A percentile compares a stretch with the other conserved stretches of the same genome.
phyloP scores from a whole-genome alignment of 1,284 basidiomycete species.

The Ceratobasidium sp. region DNA sequence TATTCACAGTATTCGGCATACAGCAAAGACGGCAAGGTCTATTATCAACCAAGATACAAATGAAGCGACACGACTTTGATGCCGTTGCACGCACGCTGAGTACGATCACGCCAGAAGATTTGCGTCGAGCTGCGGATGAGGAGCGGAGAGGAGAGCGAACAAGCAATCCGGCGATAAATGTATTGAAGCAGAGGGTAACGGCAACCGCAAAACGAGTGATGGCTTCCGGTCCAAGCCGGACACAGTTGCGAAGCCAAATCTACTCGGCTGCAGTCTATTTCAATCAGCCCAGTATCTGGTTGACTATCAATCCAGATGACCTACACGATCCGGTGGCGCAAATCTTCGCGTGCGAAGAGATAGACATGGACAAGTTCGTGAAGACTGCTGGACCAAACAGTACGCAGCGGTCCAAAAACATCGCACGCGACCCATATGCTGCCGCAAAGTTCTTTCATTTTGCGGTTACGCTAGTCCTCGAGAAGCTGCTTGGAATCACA shows the following conservation, averaged over 20 bases:
- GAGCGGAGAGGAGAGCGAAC: conserved; percentile 20
- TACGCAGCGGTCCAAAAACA: conserved; percentile 50
- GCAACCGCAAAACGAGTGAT: conserved; percentile 42
- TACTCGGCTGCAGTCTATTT: conserved; percentile 43
- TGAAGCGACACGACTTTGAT: conserved; percentile 41
- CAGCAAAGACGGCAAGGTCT: conserved; percentile 47
- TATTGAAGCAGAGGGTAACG: conserved; percentile 34
- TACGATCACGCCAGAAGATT: conserved; percentile 23
- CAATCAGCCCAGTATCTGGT: conserved; percentile 47
- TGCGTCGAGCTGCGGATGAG: conserved; percentile 42
- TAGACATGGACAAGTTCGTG: conserved; percentile 55
- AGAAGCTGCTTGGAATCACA: conserved; percentile 54
- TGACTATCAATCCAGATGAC: conserved; percentile 53
- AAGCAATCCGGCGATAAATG: conserved; percentile 24
- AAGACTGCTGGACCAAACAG: conserved; percentile 50
- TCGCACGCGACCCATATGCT: conserved; percentile 56
- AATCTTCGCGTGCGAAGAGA: conserved; percentile 55
- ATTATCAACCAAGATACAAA: conserved; percentile 43
- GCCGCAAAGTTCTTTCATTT: conserved; percentile 58
- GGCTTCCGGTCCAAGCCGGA: conserved; percentile 46
- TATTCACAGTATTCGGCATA: conserved; percentile 55
- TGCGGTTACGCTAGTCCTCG: conserved; percentile 52
- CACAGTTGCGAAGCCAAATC: conserved; percentile 50
- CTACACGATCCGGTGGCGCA: conserved; percentile 54
- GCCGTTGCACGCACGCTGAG: neutral